Evolutionary conservation across 192 early-diverging fungal species (phyloP), one percentile per base, ranked within the genome.

Genomic region (Podila epigama): DNA sequence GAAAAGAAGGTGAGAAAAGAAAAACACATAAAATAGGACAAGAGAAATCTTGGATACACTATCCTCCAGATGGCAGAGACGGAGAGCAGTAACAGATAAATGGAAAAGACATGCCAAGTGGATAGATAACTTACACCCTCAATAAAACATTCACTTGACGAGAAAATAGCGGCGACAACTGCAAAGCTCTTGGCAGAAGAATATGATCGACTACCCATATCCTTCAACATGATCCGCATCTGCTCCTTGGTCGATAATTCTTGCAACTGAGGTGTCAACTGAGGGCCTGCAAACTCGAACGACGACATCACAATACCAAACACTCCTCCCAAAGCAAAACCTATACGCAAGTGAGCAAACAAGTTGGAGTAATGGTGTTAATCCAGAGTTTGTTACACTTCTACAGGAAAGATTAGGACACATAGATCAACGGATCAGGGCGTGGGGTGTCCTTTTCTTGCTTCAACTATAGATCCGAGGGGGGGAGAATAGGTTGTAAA

Each of bases 171-270:
- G 28, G 93, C 95, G 28, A 99, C 92, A 18, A 94, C 79, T 29
- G 91, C 95, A 90, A 99, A 96, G 82, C 93, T 95, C 75, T 96
- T 99, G 11, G 94, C 97, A 33, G 92, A 89, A 8, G 93, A 91
- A 60, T 88, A 85, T 4, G 91, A 91, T 55, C 91, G 85, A 25
- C 64, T 82, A 3, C 89, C 92, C 97, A 98, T 99, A 67, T 99
- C 95, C 72, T 89, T 91, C 39, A 94, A 77, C 48, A 94, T 95
- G 16, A 85, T 78, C 68, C 88, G 92, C 66, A 97, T 87, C 81
- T 99, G 96, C 66, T 97, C 89, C 69, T 84, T 90, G 13, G 94
- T 96, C 25, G 90, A 85, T 65, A 90, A 73, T 58, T 92, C 85
- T 39, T 83, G 77, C 25, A 90, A 72, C 57, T 90, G 84, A 13